Evolutionary conservation across 192 early-diverging fungal genomes (phyloP), one percentile per base, ranked within the genome.

Genomic region (Ambispora gerdemannii): DNA sequence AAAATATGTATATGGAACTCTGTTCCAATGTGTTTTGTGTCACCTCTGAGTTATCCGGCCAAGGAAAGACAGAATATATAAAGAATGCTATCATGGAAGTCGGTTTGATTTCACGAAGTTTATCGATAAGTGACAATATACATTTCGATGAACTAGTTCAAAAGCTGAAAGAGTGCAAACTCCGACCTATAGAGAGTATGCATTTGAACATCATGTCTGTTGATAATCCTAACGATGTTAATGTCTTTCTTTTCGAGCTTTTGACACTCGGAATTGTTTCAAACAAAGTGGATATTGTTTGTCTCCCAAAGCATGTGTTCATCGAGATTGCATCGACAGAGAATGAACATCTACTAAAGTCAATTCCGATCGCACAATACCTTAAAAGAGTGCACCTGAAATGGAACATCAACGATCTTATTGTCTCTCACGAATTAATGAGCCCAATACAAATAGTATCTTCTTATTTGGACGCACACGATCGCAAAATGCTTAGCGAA

Each of bases 401-500:
- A 8, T 72, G 71, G 71, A 33, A 50, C 20, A 32, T 65, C 25
- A 20, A 72, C 34, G 66, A 31, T 15, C 66, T 72, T 8, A 61
- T 64, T 13, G 71, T 72, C 6, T 51, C 60, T 33, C n/a, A 35
- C 10, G 63, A 65, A 67, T 20, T 64, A 7, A 13, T 66, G 50
- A 62, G 56, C 19, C 59, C 71, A 31, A 72, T 72, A 66, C 71
- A 72, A 64, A 47, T 72, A 47, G 58, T 61, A 10, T 72, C 22
- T 30, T 3, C 25, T 32, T 72, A 63, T 72, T 31, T 72, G 28
- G 25, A 52, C n/a, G 11, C 31, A 20, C 22, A 51, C 28, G 38
- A 22, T 38, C 6, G 11, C 0, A 13, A 7, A 2, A 15, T 15
- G 3, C 34, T 72, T 35, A 63, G 67, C n/a, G 33, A 34, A 4